Evolutionary conservation across 768 basidiomycete genomes (phyloP).

Genomic region (Mycena crocata): DNA sequence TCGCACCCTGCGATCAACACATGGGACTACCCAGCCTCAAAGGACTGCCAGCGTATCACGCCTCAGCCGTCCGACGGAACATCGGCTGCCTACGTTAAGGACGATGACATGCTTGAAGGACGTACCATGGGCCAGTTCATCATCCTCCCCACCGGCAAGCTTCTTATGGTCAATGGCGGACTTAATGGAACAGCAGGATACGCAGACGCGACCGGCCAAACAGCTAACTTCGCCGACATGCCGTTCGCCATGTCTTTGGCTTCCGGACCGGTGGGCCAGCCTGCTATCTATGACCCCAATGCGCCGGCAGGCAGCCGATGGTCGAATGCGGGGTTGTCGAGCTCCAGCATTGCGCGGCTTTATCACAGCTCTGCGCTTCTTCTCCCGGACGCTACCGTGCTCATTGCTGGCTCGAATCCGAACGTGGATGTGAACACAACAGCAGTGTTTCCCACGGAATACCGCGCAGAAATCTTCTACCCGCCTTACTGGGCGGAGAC

Average conservation of each 20-base stretch:
- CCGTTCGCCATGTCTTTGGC: constrained; percentile 81
- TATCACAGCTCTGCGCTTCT: constrained; percentile 96
- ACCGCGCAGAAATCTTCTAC: constrained; percentile 90
- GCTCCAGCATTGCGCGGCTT: constrained; percentile 78
- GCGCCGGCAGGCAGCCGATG: constrained; percentile 78
- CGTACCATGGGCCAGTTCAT: constrained; percentile 96
- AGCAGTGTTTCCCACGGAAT: constrained; percentile 80
- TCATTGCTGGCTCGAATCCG: constrained; percentile 94
- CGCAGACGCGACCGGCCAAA: constrained; percentile 65
- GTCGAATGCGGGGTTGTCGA: constrained; percentile 73
- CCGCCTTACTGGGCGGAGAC: constrained; percentile 82
- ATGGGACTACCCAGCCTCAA: constrained; percentile 75
- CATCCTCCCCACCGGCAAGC: constrained; percentile 78
- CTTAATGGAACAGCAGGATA: constrained; percentile 92
- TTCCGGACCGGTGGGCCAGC: constrained; percentile 79
- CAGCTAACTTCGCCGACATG: constrained; percentile 61
- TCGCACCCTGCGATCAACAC: constrained; percentile 78
- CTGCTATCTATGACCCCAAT: constrained; percentile 87
- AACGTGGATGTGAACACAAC: constrained; percentile 82
- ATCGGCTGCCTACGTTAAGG: constrained; percentile 68
- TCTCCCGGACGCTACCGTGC: constrained; percentile 86
- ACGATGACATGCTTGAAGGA: constrained; percentile 79
- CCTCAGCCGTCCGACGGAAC: constrained; percentile 85
- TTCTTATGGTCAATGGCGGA: constrained; percentile 89
- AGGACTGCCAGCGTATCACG: constrained; percentile 84